Base-by-base conservation (phyloP, 2,329 filamentous ascomycete genomes). In the Bipolaris zeicola region DNA sequence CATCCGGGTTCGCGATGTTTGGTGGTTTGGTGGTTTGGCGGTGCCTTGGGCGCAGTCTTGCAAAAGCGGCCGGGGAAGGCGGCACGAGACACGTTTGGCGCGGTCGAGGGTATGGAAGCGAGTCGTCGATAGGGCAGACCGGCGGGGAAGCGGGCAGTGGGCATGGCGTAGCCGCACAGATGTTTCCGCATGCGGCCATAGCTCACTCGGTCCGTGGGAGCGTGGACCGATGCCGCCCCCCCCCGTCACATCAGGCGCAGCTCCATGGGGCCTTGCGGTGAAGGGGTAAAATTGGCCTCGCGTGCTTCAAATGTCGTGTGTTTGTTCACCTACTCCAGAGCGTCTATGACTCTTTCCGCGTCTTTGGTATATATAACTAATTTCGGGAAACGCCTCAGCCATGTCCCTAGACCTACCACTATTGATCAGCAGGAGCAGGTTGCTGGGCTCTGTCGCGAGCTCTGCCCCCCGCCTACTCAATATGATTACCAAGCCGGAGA, bases 21-120 rank as follows among this genome's bases (percentile, higher is more conserved):
- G 53, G 57, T 55, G 45, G 44, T 52, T 54, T 60, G 53, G 64
- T 61, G 61, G 57, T 58, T 16, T 38, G 55, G 22, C 54, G 58
- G 59, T 48, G 42, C 16, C 26, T 45, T 45, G 26, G 28, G 10
- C 42, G 28, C 26, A 33, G 10, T 33, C 16, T 16, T 33, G 42
- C 26, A 57, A 63, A 62, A 57, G 62, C 63, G 62, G 62, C 62
- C 69, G 71, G 71, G 70, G 68, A 69, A 65, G 50, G 42, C 63
- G 68, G 65, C 65, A 65, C 63, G 63, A 65, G 50, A 49, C 50
- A 64, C 60, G 62, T 62, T 61, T 61, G 59, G 62, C 61, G 50
- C 57, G 50, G 33, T 48, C 55, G 48, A 52, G 50, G 52, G 52
- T 55, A 46, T 50, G 53, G 58, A 57, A 36, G 60, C 51, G 50